Evolutionary conservation across 495 filamentous ascomycete species (phyloP).

Genomic region (Echria macrotheca): DNA sequence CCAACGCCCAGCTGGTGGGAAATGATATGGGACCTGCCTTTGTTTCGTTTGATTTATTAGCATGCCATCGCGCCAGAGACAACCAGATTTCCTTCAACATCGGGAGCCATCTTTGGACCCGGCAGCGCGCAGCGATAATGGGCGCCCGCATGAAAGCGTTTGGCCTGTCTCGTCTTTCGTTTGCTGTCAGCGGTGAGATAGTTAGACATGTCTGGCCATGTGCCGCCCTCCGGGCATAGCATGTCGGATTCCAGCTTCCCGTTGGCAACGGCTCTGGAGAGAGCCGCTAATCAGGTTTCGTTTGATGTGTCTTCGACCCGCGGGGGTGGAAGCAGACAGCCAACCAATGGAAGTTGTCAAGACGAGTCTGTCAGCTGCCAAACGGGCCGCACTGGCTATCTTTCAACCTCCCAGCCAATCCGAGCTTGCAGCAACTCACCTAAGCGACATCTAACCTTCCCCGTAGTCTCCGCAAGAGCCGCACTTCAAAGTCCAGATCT

Average conservation of each 20-base stretch:
- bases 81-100: not conserved
- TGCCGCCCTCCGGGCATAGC: not conserved
- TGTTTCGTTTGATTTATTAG: not conserved
- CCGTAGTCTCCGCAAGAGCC: not conserved
- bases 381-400: not conserved
- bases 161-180: not conserved
- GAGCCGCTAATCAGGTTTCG: not conserved
- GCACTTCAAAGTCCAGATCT: not conserved
- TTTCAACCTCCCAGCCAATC: not conserved
- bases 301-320: not conserved
- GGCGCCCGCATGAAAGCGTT: not conserved
- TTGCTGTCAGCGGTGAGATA: not conserved
- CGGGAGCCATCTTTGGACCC: not conserved
- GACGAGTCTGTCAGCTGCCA: not conserved
- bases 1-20: not conserved
- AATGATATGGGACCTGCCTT: not conserved
- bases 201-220: not conserved
- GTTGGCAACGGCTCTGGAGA: not conserved
- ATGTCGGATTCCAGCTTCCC: not conserved
- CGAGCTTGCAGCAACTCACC: not conserved
- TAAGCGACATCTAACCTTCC: not conserved
- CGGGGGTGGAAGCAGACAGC: not conserved
- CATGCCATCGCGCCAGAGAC: not conserved
- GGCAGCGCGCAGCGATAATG: not conserved
- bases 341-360: not conserved